These are phyloP conservation scores for Fusarium napiforme DNA, from an alignment of 2,329 filamentous ascomycete genomes.

Conservation along the genomic window DNA sequence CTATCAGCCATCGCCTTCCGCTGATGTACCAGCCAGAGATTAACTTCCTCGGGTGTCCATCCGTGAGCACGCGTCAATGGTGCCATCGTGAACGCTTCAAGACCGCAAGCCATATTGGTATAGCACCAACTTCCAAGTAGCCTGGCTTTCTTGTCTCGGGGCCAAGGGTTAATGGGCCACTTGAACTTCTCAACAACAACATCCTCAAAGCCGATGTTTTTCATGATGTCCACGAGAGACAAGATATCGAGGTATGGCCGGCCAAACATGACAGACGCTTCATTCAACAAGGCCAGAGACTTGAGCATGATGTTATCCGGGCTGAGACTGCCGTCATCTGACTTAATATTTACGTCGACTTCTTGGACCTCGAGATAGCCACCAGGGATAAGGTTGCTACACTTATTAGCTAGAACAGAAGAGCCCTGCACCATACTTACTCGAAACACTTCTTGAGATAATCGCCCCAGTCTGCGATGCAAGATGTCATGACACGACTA, in stretches of 20 bases:
- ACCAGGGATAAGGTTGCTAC: constrained; percentile 29
- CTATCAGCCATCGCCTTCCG: constrained; percentile 22
- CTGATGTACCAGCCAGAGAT: constrained; percentile 21
- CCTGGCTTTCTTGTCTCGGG: constrained; percentile 28
- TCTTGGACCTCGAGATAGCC: constrained; percentile 38
- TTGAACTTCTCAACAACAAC: constrained; percentile 24
- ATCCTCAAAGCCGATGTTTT: constrained; percentile 34
- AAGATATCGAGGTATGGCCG: constrained; percentile 27
- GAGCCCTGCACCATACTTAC: background rate
- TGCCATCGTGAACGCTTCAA: constrained; percentile 38
- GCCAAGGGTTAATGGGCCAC: constrained; percentile 38
- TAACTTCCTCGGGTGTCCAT: constrained; percentile 19
- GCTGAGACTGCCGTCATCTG: constrained; percentile 35
- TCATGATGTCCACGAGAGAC: constrained; percentile 23
- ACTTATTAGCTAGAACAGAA: background rate
- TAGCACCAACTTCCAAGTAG: constrained; percentile 30
- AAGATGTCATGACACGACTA: constrained; percentile 31
- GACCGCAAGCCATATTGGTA: constrained; percentile 18
- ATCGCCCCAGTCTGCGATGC: constrained; percentile 7
- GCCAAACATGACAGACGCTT: constrained; percentile 41
- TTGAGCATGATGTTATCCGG: constrained; percentile 28
- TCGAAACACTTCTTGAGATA: constrained; percentile 12
- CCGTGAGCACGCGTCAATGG: constrained; percentile 27
- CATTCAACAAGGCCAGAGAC: constrained; percentile 33
- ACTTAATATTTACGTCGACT: constrained; percentile 17